Base-by-base conservation (phyloP, 768 basidiomycete species). In the Pulveroboletus sp. region DNA sequence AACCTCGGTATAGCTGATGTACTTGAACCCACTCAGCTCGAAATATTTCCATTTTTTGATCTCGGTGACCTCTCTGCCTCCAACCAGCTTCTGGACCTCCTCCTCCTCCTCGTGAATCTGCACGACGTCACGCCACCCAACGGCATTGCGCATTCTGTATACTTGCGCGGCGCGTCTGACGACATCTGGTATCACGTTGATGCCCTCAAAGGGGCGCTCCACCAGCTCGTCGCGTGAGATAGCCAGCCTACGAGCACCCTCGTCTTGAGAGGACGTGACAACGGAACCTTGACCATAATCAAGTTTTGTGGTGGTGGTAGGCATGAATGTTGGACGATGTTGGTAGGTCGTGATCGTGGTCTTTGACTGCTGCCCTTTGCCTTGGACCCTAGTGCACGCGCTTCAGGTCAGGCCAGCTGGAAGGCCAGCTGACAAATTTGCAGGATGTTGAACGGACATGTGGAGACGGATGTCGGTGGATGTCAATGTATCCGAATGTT, bases 11-110 rank as follows among this genome's bases (percentile, higher is more conserved):
- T 81, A 97, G 46, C 69, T 80, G 61, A 86, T 70, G 68, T 84
- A 97, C 70, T 90, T 81, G 78, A 87, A 97, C 54, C 87, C 86
- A 68, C 86, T 86, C 50, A 98, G 78, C 69, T 93, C 80, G 70
- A 91, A 99, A 71, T 86, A 98, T 65, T 87, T 91, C 95, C 95
- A 99, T 49, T 77, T 90, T 80, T 99, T 99, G 68, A 73, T 90
- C 76, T 98, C 89, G 3, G n/a, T n/a, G n/a, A n/a, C n/a, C n/a
- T n/a, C n/a, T n/a, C n/a, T n/a, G n/a, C n/a, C n/a, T n/a, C n/a
- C 85, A 37, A 93, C 82, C 28, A 75, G 72, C 76, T 93, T 94
- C 64, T 79, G 86, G 31, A 97, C 80, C 61, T 92, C 83, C 73
- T 96, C 96, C 66, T 85, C 85, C 70, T 97, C 95, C 60, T 90